Conservation (phyloP, 768 basidiomycete genomes). For the Lactarius indigo region DNA sequence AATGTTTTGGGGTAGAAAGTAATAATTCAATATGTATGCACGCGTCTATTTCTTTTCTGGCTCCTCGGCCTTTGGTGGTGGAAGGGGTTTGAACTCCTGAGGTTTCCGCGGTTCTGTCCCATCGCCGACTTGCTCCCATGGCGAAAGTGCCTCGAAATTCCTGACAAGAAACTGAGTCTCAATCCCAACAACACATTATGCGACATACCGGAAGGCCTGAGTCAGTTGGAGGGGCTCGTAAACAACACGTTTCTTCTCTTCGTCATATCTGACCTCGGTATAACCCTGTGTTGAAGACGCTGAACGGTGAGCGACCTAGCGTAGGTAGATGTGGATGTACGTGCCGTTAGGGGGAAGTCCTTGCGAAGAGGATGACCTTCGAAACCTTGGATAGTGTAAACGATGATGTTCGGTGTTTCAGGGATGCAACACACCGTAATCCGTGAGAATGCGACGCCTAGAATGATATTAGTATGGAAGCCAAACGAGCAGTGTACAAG, state of each 20-base stretch:
- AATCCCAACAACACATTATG: neutral
- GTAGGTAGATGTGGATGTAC: conserved; percentile 28
- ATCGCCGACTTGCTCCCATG: conserved; percentile 92
- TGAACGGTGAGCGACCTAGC: conserved; percentile 9
- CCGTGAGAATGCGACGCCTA: conserved; percentile 94
- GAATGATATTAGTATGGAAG: conserved; percentile 24
- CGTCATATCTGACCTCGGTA: conserved; percentile 95
- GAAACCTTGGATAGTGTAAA: conserved; percentile 54
- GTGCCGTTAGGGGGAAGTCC: conserved; percentile 94
- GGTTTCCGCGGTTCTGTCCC: conserved; percentile 57
- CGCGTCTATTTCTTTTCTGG: conserved; percentile 67
- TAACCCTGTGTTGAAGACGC: conserved; percentile 65
- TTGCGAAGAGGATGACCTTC: conserved; percentile 97
- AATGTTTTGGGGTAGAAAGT: neutral
- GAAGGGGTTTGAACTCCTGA: conserved; percentile 70
- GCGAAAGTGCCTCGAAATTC: conserved; percentile 89
- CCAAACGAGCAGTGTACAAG: conserved; percentile 4
- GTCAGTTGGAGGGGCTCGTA: conserved; percentile 97
- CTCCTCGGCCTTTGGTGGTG: conserved; percentile 70
- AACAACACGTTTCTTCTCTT: conserved; percentile 94
- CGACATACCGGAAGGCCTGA: conserved; percentile 88
- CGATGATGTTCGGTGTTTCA: conserved; percentile 3
- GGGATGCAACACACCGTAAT: conserved; percentile 65
- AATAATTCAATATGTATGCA: conserved; percentile 15
- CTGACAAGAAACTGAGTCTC: conserved; percentile 38